Evolutionary conservation across 164 flowering plant genomes (phyloP).

Genomic region (Paratinospora sagittata): DNA sequence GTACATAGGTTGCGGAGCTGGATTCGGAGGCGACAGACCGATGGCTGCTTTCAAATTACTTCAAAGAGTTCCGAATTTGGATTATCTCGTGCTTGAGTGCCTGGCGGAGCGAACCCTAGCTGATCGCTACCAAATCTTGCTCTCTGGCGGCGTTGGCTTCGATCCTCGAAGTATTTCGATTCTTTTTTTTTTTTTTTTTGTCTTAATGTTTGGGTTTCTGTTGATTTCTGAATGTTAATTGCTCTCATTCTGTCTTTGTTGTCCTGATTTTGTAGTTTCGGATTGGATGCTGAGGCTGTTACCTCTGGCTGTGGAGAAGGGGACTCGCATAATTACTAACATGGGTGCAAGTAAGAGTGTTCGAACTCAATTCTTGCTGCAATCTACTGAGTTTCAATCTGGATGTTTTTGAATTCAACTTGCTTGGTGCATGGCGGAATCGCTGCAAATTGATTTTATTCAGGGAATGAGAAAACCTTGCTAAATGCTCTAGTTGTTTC

Average conservation of each 20-base stretch:
- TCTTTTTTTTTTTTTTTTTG: not conserved
- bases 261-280: conserved; percentile 36
- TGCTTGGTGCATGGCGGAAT: not conserved
- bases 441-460: too few species aligned
- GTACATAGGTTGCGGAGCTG: conserved; percentile 91
- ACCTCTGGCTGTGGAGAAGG: conserved; percentile 80
- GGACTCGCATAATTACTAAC: conserved; percentile 80
- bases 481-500: not conserved
- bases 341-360: conserved; percentile 86
- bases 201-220: not conserved
- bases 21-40: conserved; percentile 95
- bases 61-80: conserved; percentile 57
- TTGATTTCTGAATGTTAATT: not conserved
- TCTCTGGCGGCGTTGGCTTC: conserved; percentile 71
- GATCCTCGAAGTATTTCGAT: conserved; percentile 63
- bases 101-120: conserved; percentile 93
- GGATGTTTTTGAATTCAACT: not conserved
- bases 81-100: conserved; percentile 91
- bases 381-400: too few species aligned
- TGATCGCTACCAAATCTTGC: conserved; percentile 63
- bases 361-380: not conserved
- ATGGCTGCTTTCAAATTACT: conserved; percentile 78
- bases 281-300: conserved; percentile 81
- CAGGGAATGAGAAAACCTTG: not conserved
- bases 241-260: not conserved